These are phyloP conservation scores for Hanseniaspora lindneri DNA, from an alignment of 805 yeast genomes.

Conservation along the genomic window DNA sequence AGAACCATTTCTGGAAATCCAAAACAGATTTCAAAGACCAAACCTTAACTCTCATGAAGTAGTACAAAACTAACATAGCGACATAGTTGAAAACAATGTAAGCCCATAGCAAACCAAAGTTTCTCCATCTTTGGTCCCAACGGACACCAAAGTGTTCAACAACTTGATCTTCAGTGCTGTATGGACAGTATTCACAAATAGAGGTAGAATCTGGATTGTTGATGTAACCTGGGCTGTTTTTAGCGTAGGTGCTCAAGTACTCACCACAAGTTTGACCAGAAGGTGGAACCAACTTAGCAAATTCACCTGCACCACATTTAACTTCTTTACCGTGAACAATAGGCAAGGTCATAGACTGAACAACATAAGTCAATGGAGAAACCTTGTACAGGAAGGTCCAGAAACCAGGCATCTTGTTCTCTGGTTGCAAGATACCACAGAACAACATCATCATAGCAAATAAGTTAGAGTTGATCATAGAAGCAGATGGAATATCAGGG, in stretches of 20 bases:
- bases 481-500: slow-evolving; percentile 35
- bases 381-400: slow-evolving; percentile 39
- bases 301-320: slow-evolving; percentile 31
- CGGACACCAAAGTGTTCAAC: slow-evolving; percentile 35
- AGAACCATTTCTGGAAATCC: slow-evolving; percentile 33
- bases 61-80: slow-evolving; percentile 33
- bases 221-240: slow-evolving; percentile 36
- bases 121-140: slow-evolving; percentile 51
- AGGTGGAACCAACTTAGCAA: slow-evolving; percentile 33
- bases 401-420: slow-evolving; percentile 36
- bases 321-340: slow-evolving; percentile 33
- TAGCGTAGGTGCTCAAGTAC: slow-evolving; percentile 32
- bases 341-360: slow-evolving; percentile 34
- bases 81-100: slow-evolving; percentile 33
- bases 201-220: slow-evolving; percentile 34
- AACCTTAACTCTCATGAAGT: slow-evolving; percentile 32
- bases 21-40: slow-evolving; percentile 29
- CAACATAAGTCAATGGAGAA: slow-evolving; percentile 40
- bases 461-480: slow-evolving; percentile 36
- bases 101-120: slow-evolving; percentile 45
- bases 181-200: slow-evolving; percentile 50
- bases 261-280: slow-evolving; percentile 40
- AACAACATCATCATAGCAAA: slow-evolving; percentile 43
- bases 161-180: slow-evolving; percentile 45
- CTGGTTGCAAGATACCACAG: slow-evolving; percentile 43